Evolutionary conservation across 257 asterid genomes (phyloP).

Genomic region (Ocimum tenuiflorum): DNA sequence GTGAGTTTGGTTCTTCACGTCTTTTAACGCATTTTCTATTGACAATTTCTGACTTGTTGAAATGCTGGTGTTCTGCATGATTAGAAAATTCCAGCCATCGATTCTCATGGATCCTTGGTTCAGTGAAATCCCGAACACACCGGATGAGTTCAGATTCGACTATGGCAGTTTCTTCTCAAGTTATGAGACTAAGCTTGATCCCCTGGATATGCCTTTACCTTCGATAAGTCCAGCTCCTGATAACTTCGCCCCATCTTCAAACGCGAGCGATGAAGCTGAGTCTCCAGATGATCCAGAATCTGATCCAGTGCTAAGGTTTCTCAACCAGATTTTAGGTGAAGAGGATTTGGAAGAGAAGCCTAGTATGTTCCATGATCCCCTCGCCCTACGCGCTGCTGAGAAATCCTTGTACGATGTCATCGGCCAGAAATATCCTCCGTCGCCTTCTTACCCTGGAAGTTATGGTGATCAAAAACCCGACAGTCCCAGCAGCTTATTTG

Average conservation of each 20-base stretch:
- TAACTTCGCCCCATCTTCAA: slow-evolving; percentile 35
- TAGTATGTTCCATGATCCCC: slow-evolving; percentile 92
- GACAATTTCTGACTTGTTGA: slow-evolving; percentile 12
- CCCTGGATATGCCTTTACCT: slow-evolving; percentile 35
- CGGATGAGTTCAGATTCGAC: slow-evolving; percentile 30
- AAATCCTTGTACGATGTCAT: slow-evolving; percentile 75
- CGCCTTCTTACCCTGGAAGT: slow-evolving; percentile 29
- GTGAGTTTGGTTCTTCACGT: background rate
- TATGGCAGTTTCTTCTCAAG: slow-evolving; percentile 32
- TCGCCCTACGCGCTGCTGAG: slow-evolving; percentile 76
- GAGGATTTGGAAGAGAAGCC: slow-evolving; percentile 81
- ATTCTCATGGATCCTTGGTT: slow-evolving; percentile 52
- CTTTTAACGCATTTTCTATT: background rate
- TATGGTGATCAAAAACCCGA: slow-evolving; percentile 27
- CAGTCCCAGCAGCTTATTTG: slow-evolving; percentile 57
- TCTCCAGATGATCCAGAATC: slow-evolving; percentile 83
- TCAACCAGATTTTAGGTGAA: slow-evolving; percentile 77
- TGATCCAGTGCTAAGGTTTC: slow-evolving; percentile 76
- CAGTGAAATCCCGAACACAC: slow-evolving; percentile 24
- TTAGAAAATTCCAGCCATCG: slow-evolving; percentile 16
- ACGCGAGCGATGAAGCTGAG: slow-evolving; percentile 46
- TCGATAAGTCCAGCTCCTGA: slow-evolving; percentile 31
- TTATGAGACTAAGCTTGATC: slow-evolving; percentile 42
- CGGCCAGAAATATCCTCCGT: slow-evolving; percentile 59
- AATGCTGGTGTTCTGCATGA: slow-evolving; percentile 6